Evolutionary conservation across 1,284 basidiomycete species (phyloP).

Genomic region (Bondarzewia mesenterica): DNA sequence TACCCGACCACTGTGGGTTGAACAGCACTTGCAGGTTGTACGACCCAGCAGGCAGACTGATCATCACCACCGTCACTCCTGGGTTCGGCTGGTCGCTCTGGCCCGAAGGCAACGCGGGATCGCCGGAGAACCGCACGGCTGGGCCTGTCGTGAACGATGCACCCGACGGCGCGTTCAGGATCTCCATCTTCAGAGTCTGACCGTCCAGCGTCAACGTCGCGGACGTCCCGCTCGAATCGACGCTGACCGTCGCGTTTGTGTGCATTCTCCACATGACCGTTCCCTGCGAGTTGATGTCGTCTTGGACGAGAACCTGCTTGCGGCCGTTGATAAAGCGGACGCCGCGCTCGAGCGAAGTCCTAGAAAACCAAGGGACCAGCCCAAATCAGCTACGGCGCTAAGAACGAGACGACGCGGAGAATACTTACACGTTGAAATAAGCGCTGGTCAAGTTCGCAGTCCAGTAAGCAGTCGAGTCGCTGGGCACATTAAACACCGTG

Average conservation of each 20-base stretch:
- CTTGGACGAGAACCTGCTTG: constrained; percentile 86
- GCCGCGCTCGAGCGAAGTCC: constrained; percentile 74
- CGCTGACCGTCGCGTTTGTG: constrained; percentile 71
- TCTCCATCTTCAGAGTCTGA: constrained; percentile 37
- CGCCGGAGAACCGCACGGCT: constrained; percentile 49
- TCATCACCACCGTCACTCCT: constrained; percentile 73
- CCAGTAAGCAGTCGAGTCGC: constrained; percentile 79
- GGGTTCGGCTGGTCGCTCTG: constrained; percentile 68
- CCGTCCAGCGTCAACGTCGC: constrained; percentile 60
- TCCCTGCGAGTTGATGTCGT: constrained; percentile 63
- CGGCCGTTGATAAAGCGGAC: constrained; percentile 83
- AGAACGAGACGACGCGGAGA: too few relatives aligned
- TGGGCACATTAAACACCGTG: constrained; percentile 55
- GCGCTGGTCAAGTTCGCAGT: constrained; percentile 73
- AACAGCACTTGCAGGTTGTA: constrained; percentile 77
- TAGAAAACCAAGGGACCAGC: constrained; percentile 17
- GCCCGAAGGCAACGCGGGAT: constrained; percentile 51
- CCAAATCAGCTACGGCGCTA: constrained; percentile 1
- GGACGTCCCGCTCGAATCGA: constrained; percentile 42
- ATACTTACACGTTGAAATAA: constrained; percentile 67
- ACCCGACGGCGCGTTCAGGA: constrained; percentile 55
- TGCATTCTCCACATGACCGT: constrained; percentile 89
- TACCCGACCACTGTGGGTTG: constrained; percentile 77
- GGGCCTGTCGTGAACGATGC: constrained; percentile 39
- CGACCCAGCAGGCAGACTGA: constrained; percentile 63